Conservation (phyloP, 176 grass and related monocot species). For the Cenchrus purpureus region DNA sequence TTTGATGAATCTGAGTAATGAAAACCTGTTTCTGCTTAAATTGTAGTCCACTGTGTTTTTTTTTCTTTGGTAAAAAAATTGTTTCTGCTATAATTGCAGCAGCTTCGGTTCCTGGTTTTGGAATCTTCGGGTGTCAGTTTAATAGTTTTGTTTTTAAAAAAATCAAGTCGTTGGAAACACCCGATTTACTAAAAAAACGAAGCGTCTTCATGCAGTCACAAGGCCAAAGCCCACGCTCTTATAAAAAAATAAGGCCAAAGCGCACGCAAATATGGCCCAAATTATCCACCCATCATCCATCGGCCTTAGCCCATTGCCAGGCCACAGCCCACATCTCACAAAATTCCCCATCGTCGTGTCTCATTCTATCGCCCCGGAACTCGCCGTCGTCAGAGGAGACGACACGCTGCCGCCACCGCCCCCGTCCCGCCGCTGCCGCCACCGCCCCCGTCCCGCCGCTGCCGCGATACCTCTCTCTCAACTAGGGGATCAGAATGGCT, state of each 20-base stretch:
- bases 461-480: not conserved
- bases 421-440: not conserved
- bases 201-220: not conserved
- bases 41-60: too few relatives aligned
- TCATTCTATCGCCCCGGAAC: not conserved
- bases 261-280: not conserved
- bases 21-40: too few relatives aligned
- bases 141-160: too few relatives aligned
- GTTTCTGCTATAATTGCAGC: too few relatives aligned
- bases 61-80: too few relatives aligned
- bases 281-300: not conserved
- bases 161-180: too few relatives aligned
- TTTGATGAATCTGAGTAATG: too few relatives aligned
- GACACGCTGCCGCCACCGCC: not conserved
- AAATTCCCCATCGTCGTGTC: conserved; percentile 9
- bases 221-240: not conserved
- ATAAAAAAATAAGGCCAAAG: too few relatives aligned
- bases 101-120: too few relatives aligned
- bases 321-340: not conserved
- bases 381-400: not conserved
- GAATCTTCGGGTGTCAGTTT: too few relatives aligned
- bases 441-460: not conserved
- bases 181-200: too few relatives aligned
- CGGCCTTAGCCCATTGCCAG: not conserved
- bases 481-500: conserved; percentile 12